These are phyloP conservation scores for Phytophthora chlamydospora DNA, from an alignment of 352 stramenopile genomes.

Conservation along the genomic window DNA sequence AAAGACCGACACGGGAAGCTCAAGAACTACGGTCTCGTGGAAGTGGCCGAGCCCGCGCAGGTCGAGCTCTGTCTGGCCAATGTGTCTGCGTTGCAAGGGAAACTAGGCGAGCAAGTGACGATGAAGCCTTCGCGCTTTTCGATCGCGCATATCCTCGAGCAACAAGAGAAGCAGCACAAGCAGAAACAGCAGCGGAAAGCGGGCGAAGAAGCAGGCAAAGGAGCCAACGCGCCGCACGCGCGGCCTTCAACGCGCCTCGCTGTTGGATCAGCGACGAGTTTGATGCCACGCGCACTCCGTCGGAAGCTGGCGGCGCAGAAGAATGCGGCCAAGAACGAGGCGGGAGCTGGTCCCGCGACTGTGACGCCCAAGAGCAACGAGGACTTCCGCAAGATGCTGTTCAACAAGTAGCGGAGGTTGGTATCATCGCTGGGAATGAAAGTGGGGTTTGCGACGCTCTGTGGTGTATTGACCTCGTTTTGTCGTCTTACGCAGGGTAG, in stretches of 20 bases:
- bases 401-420: constrained; percentile 46
- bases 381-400: constrained; percentile 71
- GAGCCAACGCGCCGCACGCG: constrained; percentile 20
- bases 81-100: constrained; percentile 33
- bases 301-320: constrained; percentile 39
- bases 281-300: constrained; percentile 64
- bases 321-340: constrained; percentile 12
- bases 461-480: constrained; percentile 13
- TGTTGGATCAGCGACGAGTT: constrained; percentile 37
- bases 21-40: constrained; percentile 75
- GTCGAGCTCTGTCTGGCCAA: constrained; percentile 39
- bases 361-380: constrained; percentile 68
- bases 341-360: neutral
- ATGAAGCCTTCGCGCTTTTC: constrained; percentile 67
- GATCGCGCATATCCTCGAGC: constrained; percentile 62
- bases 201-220: constrained; percentile 14
- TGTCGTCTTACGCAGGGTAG: constrained; percentile 22
- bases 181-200: constrained; percentile 37
- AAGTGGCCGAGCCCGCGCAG: constrained; percentile 44
- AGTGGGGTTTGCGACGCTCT: constrained; percentile 4
- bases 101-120: constrained; percentile 57
- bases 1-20: constrained; percentile 61
- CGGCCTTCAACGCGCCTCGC: constrained; percentile 39
- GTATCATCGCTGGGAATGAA: constrained; percentile 23
- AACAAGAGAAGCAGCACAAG: constrained; percentile 59